Conservation (phyloP, 768 basidiomycete genomes). For the Suillus luteus region DNA sequence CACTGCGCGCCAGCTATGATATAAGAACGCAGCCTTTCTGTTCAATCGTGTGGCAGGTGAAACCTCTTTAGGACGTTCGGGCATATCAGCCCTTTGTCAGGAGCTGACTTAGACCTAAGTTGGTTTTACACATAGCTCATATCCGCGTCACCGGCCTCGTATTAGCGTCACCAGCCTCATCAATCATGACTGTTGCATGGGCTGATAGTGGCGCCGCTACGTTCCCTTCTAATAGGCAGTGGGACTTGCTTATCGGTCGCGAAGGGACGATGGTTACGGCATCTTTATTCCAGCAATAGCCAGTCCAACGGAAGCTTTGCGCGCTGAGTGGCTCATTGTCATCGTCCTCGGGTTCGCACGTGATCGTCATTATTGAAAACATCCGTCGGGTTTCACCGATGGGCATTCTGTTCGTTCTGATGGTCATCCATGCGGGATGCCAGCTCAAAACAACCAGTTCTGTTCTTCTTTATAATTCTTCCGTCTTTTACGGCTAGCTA, state of each 20-base stretch:
- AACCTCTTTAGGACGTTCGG: neutral
- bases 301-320: slow-evolving; percentile 6
- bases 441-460: neutral
- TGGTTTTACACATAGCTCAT: slow-evolving; percentile 3
- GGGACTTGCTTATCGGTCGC: slow-evolving; percentile 11
- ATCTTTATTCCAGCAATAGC: neutral
- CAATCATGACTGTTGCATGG: slow-evolving; percentile 2
- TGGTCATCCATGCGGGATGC: neutral
- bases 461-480: neutral
- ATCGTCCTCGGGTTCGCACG: slow-evolving; percentile 4
- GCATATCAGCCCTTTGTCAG: neutral
- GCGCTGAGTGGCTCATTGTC: slow-evolving; percentile 2
- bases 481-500: neutral
- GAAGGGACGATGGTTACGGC: slow-evolving; percentile 4
- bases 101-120: neutral
- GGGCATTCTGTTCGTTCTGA: neutral
- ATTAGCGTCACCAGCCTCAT: neutral
- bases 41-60: neutral
- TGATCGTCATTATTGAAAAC: neutral
- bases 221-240: neutral
- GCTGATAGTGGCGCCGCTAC: slow-evolving; percentile 4
- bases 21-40: neutral
- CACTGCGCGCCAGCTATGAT: slow-evolving; percentile 13
- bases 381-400: neutral
- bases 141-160: neutral